A percentile compares a stretch with the other conserved stretches of the same genome.
Evolutionary conservation across 768 basidiomycete genomes (phyloP).

Genomic region (Pisolithus marmoratus): DNA sequence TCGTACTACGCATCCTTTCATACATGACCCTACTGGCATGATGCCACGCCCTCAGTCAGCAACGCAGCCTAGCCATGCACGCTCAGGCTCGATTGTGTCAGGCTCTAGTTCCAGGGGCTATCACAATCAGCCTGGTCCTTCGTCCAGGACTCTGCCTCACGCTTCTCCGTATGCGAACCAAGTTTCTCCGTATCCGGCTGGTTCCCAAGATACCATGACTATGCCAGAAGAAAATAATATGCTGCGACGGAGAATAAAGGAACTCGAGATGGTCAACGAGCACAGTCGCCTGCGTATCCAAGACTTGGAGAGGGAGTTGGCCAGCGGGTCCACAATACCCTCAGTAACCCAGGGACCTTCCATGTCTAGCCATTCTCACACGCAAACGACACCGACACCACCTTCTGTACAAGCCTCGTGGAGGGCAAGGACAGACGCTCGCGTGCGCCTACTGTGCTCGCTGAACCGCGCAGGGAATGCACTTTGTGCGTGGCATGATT

Average conservation of each 20-base stretch:
- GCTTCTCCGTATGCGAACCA: conserved; percentile 2
- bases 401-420: conserved; percentile 50
- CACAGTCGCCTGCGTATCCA: conserved; percentile 42
- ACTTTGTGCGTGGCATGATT: conserved; percentile 88
- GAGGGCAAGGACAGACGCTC: conserved; percentile 69
- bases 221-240: conserved; percentile 47
- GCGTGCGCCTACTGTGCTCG: conserved; percentile 67
- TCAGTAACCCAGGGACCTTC: conserved; percentile 11
- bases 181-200: conserved; percentile 3
- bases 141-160: conserved; percentile 9
- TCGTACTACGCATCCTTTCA: conserved; percentile 9
- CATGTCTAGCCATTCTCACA: conserved; percentile 11
- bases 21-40: conserved; percentile 20
- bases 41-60: conserved; percentile 19
- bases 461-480: conserved; percentile 85
- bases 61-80: conserved; percentile 15
- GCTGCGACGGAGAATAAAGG: conserved; percentile 53
- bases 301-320: conserved; percentile 44
- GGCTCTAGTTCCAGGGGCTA: conserved; percentile 17
- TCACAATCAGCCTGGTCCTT: conserved; percentile 10
- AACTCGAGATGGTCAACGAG: conserved; percentile 58
- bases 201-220: not conserved
- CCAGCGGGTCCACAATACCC: conserved; percentile 19
- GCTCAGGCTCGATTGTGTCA: conserved; percentile 10
- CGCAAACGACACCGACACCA: conserved; percentile 31